Conservation (phyloP, 2,329 filamentous ascomycete genomes). For the Aspergillus pseudoterreus region DNA sequence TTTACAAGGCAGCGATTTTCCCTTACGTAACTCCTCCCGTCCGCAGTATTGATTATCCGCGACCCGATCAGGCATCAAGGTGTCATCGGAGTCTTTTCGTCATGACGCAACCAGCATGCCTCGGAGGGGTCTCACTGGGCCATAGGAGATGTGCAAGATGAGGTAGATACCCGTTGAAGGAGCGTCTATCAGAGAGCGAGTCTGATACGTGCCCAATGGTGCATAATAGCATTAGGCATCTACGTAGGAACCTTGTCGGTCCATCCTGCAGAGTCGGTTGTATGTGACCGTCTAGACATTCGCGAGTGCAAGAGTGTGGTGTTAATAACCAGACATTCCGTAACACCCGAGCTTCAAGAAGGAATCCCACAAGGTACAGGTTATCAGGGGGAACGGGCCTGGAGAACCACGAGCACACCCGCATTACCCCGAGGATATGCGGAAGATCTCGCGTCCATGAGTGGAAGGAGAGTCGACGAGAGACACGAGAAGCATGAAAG, state of each 20-base stretch:
- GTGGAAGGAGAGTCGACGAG: constrained; percentile 7
- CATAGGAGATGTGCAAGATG: too few relatives aligned
- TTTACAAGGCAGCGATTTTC: constrained; percentile 2
- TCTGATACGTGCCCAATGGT: too few relatives aligned
- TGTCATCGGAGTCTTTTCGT: constrained; percentile 16
- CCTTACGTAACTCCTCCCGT: neutral
- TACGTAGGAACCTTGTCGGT: too few relatives aligned
- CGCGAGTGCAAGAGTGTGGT: too few relatives aligned
- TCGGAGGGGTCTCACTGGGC: neutral
- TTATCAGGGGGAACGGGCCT: neutral
- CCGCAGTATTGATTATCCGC: constrained; percentile 17
- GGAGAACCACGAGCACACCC: constrained; percentile 8
- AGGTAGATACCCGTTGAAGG: too few relatives aligned
- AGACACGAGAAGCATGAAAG: constrained; percentile 22
- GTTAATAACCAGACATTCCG: neutral
- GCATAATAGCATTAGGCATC: too few relatives aligned
- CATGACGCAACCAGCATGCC: constrained; percentile 13
- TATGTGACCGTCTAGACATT: too few relatives aligned
- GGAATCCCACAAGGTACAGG: neutral
- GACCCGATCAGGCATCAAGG: constrained; percentile 16
- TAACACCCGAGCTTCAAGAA: neutral
- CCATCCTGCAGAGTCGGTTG: too few relatives aligned
- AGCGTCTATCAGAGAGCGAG: too few relatives aligned
- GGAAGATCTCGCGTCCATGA: constrained; percentile 35
- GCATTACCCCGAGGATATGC: constrained; percentile 32